Conservation (phyloP, 495 filamentous ascomycete species). For the Gamarada debralockiae region DNA sequence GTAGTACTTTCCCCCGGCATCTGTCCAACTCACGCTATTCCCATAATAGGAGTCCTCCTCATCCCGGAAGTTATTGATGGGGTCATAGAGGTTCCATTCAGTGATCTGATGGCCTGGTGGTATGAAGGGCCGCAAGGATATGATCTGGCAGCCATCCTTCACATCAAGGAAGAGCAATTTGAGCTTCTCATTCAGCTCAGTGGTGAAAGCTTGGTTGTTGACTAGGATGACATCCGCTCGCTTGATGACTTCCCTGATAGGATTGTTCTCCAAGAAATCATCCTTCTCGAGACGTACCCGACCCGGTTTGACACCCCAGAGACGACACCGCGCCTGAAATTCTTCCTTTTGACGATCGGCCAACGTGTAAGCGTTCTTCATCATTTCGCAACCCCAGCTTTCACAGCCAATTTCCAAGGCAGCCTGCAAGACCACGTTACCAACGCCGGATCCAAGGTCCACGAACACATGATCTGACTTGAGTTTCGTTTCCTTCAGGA, state of each 20-base stretch:
- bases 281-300: slow-evolving; percentile 76
- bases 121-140: slow-evolving; percentile 80
- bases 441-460: slow-evolving; percentile 91
- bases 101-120: slow-evolving; percentile 65
- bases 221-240: slow-evolving; percentile 90
- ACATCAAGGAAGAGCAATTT: slow-evolving; percentile 91
- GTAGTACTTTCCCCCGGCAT: slow-evolving; percentile 76
- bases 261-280: slow-evolving; percentile 74
- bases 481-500: slow-evolving; percentile 71
- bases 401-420: slow-evolving; percentile 91
- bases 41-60: slow-evolving; percentile 74
- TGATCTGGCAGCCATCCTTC: slow-evolving; percentile 85
- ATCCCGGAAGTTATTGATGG: slow-evolving; percentile 74
- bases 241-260: slow-evolving; percentile 67
- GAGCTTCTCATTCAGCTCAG: slow-evolving; percentile 78
- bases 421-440: slow-evolving; percentile 92
- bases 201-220: slow-evolving; percentile 94
- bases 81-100: slow-evolving; percentile 64
- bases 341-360: slow-evolving; percentile 84
- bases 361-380: slow-evolving; percentile 80
- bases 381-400: slow-evolving; percentile 95
- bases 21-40: slow-evolving; percentile 88
- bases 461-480: slow-evolving; percentile 82
- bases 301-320: slow-evolving; percentile 85
- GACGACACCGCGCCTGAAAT: slow-evolving; percentile 74